Evolutionary conservation across 2,329 filamentous ascomycete genomes (phyloP).

Genomic region (Cladosporium oxysporum): DNA sequence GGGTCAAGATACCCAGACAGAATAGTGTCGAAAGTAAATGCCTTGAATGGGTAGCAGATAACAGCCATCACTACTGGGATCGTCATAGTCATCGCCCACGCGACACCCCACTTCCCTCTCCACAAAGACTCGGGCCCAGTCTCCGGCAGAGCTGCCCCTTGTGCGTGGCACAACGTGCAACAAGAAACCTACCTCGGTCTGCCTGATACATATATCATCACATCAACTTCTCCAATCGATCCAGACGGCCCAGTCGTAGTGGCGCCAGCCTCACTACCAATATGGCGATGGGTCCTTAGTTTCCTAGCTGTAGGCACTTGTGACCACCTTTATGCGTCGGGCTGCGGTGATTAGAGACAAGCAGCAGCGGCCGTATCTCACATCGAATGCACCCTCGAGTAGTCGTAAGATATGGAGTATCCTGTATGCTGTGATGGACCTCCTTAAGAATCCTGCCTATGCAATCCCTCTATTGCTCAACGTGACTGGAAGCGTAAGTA

Average conservation of each 20-base stretch:
- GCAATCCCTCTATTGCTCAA: conserved; percentile 83
- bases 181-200: not conserved
- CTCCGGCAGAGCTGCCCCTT: conserved; percentile 7
- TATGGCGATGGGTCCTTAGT: conserved; percentile 81
- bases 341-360: conserved; percentile 65
- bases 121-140: not conserved
- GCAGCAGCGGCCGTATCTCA: conserved; percentile 53
- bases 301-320: conserved; percentile 89
- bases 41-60: not conserved
- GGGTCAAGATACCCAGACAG: not conserved
- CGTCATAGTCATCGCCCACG: conserved; percentile 1
- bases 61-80: not conserved
- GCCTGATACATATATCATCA: not conserved
- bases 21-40: not conserved
- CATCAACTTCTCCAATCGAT: conserved; percentile 30
- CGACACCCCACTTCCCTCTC: conserved; percentile 8
- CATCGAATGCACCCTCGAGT: conserved; percentile 55
- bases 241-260: conserved; percentile 29
- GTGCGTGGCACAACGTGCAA: not conserved
- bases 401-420: conserved; percentile 63
- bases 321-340: conserved; percentile 73
- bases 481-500: conserved; percentile 71
- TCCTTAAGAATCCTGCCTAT: conserved; percentile 80
- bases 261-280: conserved; percentile 37
- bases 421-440: conserved; percentile 74